Percentiles rank a stretch among this genome's conserved stretches.
phyloP scores from a whole-genome alignment of 2,329 filamentous ascomycete genomes.

The Diaporthe citrichinensis region DNA sequence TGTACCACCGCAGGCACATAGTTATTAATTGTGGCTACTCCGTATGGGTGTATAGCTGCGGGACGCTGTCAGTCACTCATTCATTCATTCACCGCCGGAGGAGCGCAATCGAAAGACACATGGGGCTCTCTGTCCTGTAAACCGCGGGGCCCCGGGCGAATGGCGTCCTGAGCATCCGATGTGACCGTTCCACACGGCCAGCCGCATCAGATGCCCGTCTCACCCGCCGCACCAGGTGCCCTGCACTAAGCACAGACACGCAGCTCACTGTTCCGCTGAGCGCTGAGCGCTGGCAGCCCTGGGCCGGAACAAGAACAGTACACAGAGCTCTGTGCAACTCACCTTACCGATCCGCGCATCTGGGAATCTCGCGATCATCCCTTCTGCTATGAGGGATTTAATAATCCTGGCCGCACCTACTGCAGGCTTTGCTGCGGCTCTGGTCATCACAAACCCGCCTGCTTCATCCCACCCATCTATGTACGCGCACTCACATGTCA shows the following conservation, averaged over 20 bases:
- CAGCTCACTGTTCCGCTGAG: neutral
- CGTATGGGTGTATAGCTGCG: conserved; percentile 11
- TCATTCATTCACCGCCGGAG: conserved; percentile 10
- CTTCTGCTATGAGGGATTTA: conserved; percentile 35
- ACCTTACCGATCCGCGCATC: conserved; percentile 21
- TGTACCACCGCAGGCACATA: conserved; percentile 18
- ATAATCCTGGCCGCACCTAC: conserved; percentile 12
- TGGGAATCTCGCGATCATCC: conserved; percentile 20
- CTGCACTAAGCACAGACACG: neutral
- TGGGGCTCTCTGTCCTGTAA: conserved; percentile 2
- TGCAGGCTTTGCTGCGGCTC: conserved; percentile 30
- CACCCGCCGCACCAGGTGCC: conserved; percentile 16
- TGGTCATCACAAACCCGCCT: neutral
- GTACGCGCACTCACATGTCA: conserved; percentile 24
- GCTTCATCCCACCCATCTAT: neutral
- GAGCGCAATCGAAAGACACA: neutral
- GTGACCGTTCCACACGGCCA: conserved; percentile 29
- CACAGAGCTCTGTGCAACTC: conserved; percentile 5
- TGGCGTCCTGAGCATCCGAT: conserved; percentile 30
- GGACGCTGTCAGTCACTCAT: neutral
- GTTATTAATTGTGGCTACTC: conserved; percentile 21
- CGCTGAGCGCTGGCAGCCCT: conserved; percentile 22
- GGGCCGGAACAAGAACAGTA: conserved; percentile 2
- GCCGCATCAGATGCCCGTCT: conserved; percentile 36
- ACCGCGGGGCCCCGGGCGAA: conserved; percentile 29